Evolutionary conservation across 2,329 filamentous ascomycete species (phyloP).

Genomic region (Samsoniella hepiali): DNA sequence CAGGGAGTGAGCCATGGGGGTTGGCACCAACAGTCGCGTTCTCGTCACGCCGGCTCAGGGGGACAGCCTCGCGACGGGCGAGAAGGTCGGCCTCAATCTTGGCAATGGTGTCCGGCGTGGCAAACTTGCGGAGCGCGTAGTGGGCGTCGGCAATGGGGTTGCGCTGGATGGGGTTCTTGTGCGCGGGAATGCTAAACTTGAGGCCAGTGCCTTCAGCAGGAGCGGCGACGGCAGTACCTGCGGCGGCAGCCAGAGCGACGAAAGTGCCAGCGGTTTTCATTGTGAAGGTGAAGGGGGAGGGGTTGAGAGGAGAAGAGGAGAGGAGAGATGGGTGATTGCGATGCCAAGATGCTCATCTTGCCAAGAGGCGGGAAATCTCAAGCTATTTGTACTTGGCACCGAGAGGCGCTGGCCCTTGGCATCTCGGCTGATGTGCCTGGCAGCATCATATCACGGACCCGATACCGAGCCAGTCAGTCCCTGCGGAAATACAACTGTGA

Average conservation of each 20-base stretch:
- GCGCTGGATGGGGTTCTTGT: slow-evolving; percentile 8
- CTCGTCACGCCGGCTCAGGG: neutral
- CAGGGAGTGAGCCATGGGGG: neutral
- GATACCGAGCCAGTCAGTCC: neutral
- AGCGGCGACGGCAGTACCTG: slow-evolving; percentile 5
- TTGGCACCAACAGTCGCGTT: slow-evolving; percentile 11
- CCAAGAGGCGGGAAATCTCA: slow-evolving; percentile 6
- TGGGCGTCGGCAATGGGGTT: slow-evolving; percentile 1
- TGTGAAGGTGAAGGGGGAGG: neutral
- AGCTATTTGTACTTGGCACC: slow-evolving; percentile 4
- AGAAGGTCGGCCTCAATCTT: slow-evolving; percentile 4
- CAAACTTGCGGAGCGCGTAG: slow-evolving; percentile 13
- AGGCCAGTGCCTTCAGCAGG: slow-evolving; percentile 6
- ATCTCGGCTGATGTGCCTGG: neutral
- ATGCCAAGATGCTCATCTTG: neutral
- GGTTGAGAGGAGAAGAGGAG: neutral
- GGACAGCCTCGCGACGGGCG: neutral
- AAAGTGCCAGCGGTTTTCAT: slow-evolving; percentile 14
- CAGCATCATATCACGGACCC: neutral
- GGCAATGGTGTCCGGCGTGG: neutral
- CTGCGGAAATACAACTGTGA: neutral
- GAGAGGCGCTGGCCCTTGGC: neutral
- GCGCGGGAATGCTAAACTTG: slow-evolving; percentile 8
- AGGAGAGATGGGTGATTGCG: neutral
- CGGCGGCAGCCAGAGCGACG: slow-evolving; percentile 14